Evolutionary conservation across 2,329 filamentous ascomycete species (phyloP), one percentile per base, ranked within the genome.

Genomic region (Cladosporium colombiae): DNA sequence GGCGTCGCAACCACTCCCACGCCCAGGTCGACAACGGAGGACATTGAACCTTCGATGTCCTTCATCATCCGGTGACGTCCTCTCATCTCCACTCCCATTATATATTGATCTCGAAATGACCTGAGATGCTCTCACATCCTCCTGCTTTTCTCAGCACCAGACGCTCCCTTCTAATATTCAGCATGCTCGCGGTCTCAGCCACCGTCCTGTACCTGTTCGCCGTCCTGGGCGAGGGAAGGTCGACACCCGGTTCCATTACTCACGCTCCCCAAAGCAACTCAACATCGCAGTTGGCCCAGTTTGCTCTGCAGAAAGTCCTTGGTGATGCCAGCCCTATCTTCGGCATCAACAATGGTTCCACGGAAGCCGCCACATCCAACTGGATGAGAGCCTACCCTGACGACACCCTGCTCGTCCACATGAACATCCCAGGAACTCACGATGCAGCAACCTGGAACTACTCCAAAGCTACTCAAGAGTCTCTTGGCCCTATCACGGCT

Each of bases 381-480:
- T 84, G 83, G 83, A 85, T 85, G 83, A 75, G 76, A 27, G 64
- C 55, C 0, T 76, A 82, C 49, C 71, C 78, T 1, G 82, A 85
- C 67, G 67, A 75, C 16, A 82, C 77, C 0, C 76, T 71, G 3
- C 68, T 85, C 0, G 76, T 80, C 2, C 81, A 81, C 21, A 78
- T 85, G 72, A 84, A 81, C 68, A 80, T 85, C 46, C 83, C 83
- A 2, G 83, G 83, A 1, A 80, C 78, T 4, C 83, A 85, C 72
- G 83, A 85, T 70, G 77, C 79, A 4, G 78, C 80, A 2, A 84
- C 83, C 0, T 85, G 83, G 83, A 84, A 84, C 71, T 85, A 84
- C 69, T 79, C 75, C 13, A 73, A 75, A 27, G 73, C 74, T 0
- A 82, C 80, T 0, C 81, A 83, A 68, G 71, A 80, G 44, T 65